Evolutionary conservation across 2,329 filamentous ascomycete species (phyloP), one percentile per base, ranked within the genome.

Genomic region (Neonectria faginata): DNA sequence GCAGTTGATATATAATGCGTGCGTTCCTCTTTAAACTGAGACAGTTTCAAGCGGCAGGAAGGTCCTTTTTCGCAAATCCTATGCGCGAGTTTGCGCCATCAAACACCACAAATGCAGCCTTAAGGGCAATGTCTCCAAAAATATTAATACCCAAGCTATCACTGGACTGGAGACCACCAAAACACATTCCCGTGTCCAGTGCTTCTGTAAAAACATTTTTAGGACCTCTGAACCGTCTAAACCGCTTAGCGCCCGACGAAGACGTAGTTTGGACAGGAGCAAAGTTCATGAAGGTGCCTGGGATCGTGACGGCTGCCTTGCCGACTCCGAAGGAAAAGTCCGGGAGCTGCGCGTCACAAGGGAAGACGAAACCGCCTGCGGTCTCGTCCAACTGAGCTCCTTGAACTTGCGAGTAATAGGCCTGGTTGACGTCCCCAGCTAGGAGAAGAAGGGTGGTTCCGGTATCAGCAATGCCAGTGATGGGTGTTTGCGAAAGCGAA

Each of bases 101-200:
- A 73, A 88, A 88, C 16, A 83, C 85, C 41, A 88, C 84, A 68
- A 87, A 88, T 67, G 87, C 84, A 47, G 85, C 84, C 79, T 88
- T 88, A 76, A 89, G 86, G 65, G 88, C 85, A 70, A 88, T 83
- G 68, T 88, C 86, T 22, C 87, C 87, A 73, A 86, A 88, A 72
- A 93, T 90, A 77, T 89, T 87, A 20, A 84, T 81, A 1, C 67
- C 68, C 18, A 71, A 45, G 7, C 62, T 56, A 1, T 69, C 67
- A 55, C 86, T 89, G 20, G 85, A 82, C 79, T 92, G 90, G 10
- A 92, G 80, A 68, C 89, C 90, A 66, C 89, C 90, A 68, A 90
- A 91, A 80, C 91, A 93, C 54, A 48, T 62, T 0, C 45, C 53
- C 5, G 53, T 7, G 20, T 22, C 27, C 7, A 41, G 27, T 5